Evolutionary conservation across 1,284 basidiomycete genomes (phyloP).

Genomic region (Hymenochaete sp.): DNA sequence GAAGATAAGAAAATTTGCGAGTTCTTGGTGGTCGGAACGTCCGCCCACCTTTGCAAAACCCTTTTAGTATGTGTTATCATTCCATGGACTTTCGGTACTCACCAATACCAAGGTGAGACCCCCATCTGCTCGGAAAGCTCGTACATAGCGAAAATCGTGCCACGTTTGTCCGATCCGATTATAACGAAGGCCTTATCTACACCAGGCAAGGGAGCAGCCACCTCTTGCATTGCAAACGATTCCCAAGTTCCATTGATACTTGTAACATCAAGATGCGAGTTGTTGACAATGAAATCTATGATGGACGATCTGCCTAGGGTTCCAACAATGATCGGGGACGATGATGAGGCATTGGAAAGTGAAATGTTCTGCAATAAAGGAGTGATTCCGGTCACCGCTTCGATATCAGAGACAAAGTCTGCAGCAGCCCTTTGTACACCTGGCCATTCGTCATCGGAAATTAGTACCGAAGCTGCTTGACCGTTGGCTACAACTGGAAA

Average conservation of each 20-base stretch:
- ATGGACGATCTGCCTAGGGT: constrained; percentile 56
- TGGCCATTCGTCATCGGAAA: constrained; percentile 52
- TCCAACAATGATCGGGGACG: constrained; percentile 50
- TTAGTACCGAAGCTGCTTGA: constrained; percentile 40
- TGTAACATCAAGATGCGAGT: constrained; percentile 46
- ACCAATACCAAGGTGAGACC: constrained; percentile 61
- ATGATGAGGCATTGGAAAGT: constrained; percentile 21
- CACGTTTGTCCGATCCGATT: constrained; percentile 57
- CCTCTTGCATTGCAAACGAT: constrained; percentile 43
- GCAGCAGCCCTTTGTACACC: constrained; percentile 54
- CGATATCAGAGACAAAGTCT: constrained; percentile 54
- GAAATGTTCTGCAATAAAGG: constrained; percentile 43
- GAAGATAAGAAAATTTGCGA: constrained; percentile 40
- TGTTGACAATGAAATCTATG: constrained; percentile 45
- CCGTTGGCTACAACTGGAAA: constrained; percentile 37
- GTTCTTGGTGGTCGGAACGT: constrained; percentile 50
- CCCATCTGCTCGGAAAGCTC: constrained; percentile 68
- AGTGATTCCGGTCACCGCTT: constrained; percentile 46
- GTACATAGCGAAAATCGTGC: constrained; percentile 61
- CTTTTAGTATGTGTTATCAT: neutral
- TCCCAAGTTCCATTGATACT: constrained; percentile 58
- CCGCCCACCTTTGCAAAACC: constrained; percentile 48
- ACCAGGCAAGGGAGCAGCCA: constrained; percentile 49
- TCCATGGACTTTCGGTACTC: constrained; percentile 21
- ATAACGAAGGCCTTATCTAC: constrained; percentile 55